These are phyloP conservation scores for Parastagonospora avenae DNA, from an alignment of 2,329 filamentous ascomycete species.

Conservation along the genomic window DNA sequence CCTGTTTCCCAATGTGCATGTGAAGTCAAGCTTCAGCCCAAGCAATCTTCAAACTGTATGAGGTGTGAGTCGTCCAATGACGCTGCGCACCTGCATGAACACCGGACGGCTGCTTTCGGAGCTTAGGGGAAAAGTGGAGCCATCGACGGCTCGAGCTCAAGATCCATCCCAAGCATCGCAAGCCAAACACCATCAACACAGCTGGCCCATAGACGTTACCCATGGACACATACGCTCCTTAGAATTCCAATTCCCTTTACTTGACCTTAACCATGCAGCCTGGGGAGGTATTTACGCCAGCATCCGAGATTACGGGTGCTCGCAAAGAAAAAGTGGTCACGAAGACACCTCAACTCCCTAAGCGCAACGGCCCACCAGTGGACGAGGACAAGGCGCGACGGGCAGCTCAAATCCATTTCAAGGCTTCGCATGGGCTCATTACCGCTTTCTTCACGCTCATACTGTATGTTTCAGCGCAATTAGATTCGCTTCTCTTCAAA, in stretches of 20 bases:
- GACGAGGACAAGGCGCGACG: conserved; percentile 42
- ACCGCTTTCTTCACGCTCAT: conserved; percentile 73
- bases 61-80: too few species aligned
- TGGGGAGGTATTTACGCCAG: conserved; percentile 44
- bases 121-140: not conserved
- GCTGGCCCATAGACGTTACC: conserved; percentile 6
- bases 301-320: conserved; percentile 39
- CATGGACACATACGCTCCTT: conserved; percentile 26
- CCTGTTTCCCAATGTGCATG: not conserved
- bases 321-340: not conserved
- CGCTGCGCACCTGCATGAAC: not conserved
- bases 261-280: conserved; percentile 41
- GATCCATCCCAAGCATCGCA: conserved; percentile 3
- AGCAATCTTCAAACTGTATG: not conserved
- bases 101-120: not conserved
- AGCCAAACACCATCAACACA: conserved; percentile 13
- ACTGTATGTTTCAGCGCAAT: conserved; percentile 49
- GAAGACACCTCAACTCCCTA: conserved; percentile 5
- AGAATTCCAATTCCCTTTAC: not conserved
- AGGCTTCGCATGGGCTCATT: conserved; percentile 57
- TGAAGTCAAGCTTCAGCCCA: not conserved
- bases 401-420: conserved; percentile 56
- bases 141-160: not conserved
- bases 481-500: not conserved
- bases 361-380: conserved; percentile 30